Base-by-base conservation (phyloP, 2,329 filamentous ascomycete species). In the Penicillium sumatraense region DNA sequence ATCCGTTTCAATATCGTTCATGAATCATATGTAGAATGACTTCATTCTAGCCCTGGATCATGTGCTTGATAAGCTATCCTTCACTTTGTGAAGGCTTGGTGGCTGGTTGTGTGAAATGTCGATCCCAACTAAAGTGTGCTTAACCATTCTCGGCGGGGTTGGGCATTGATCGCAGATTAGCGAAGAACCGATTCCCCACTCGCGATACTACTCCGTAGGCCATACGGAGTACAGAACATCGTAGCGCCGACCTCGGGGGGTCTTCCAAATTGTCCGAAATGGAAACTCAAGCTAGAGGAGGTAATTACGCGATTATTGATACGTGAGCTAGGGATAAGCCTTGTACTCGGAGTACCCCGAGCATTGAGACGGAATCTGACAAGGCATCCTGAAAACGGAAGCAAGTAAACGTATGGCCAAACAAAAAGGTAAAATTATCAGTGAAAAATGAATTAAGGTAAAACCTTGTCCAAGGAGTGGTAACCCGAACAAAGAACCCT, bases 321-420 rank as follows among this genome's bases (percentile, higher is more conserved):
- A 18, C 29, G 14, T 29, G 18, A 20, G 35, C 35, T 20, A 38
- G 35, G 52, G 27, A n/a, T 16, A 18, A 21, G 23, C 40, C 14
- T 13, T 51, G 53, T 53, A 49, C 41, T 56, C 56, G 54, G 58
- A 36, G 50, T 58, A 56, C 56, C 10, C 54, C 55, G 58, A 63
- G 21, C 3, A 50, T 23, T 23, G 23, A 46, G 35, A 6, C 23
- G 24, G 7, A 44, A 14, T n/a, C 40, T 11, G 14, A 44, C 16
- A 3, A 10, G 14, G 14, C 33, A 50, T 35, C 24, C 42, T 24
- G 40, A 33, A 41, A 49, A 35, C 27, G 13, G 51, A 27, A 54
- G 41, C 20, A 33, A 46, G 14, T 21, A 9, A 13, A n/a, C 13
- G n/a, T 11, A 24, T 21, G 21, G 20, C 14, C 26, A 36, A 23